A percentile compares a stretch with the other conserved stretches of the same genome.
phyloP scores from a whole-genome alignment of 2,329 filamentous ascomycete genomes.

The Calonectria fujianensis region DNA sequence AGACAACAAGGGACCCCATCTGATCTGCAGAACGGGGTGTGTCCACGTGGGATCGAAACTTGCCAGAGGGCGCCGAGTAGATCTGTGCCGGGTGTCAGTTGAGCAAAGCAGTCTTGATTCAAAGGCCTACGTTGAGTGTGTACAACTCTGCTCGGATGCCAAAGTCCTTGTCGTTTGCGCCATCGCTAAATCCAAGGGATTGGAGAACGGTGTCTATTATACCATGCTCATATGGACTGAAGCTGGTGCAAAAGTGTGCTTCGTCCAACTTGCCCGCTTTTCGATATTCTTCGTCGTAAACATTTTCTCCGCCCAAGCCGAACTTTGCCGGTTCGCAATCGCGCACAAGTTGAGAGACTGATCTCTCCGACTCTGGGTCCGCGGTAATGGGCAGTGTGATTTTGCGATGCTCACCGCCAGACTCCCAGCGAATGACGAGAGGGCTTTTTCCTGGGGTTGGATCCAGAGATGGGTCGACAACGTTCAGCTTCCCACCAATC shows the following conservation, averaged over 20 bases:
- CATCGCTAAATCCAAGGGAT: conserved; percentile 60
- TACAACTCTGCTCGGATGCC: conserved; percentile 72
- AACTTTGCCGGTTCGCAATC: conserved; percentile 67
- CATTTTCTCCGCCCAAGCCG: conserved; percentile 65
- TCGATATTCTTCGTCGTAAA: conserved; percentile 71
- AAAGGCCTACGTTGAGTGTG: conserved; percentile 69
- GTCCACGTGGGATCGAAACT: conserved; percentile 71
- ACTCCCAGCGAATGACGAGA: background rate
- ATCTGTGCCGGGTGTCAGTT: conserved; percentile 58
- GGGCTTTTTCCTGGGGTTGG: background rate
- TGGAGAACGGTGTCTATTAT: conserved; percentile 72
- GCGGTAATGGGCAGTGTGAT: background rate
- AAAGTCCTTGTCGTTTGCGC: conserved; percentile 50
- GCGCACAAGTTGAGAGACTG: background rate
- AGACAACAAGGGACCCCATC: conserved; percentile 73
- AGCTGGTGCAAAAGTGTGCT: conserved; percentile 66
- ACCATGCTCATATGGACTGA: conserved; percentile 70
- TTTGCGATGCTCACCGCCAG: background rate
- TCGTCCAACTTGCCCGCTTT: conserved; percentile 72
- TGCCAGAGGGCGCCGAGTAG: conserved; percentile 70
- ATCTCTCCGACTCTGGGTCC: background rate
- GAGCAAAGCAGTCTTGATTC: background rate
- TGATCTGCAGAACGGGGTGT: conserved; percentile 68
- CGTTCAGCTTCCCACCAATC: background rate
- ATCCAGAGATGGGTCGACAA: background rate